These are phyloP conservation scores for Silene vulgaris DNA, from an alignment of 179 eudicot genomes.

Conservation along the genomic window DNA sequence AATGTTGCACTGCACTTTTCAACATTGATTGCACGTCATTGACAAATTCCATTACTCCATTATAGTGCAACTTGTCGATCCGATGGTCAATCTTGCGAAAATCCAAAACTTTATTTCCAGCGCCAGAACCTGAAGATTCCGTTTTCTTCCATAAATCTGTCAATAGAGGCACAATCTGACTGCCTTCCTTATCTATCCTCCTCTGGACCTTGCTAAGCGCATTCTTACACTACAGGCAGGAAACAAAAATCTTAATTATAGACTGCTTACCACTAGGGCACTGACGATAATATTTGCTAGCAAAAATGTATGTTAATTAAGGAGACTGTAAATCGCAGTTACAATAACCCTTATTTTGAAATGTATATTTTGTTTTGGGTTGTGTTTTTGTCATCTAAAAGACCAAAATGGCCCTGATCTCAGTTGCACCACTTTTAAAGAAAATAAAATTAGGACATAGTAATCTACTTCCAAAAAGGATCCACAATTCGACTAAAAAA, in stretches of 20 bases:
- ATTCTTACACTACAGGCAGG: slow-evolving; percentile 67
- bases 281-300: neutral
- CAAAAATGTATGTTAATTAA: neutral
- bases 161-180: slow-evolving; percentile 72
- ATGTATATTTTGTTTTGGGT: neutral
- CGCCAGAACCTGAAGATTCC: slow-evolving; percentile 50
- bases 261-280: slow-evolving; percentile 1
- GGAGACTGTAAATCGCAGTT: slow-evolving; percentile 3
- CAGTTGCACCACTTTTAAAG: neutral
- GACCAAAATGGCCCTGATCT: neutral
- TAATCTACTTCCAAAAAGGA: neutral
- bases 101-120: slow-evolving; percentile 53
- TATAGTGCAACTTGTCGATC: slow-evolving; percentile 61
- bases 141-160: slow-evolving; percentile 76
- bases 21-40: slow-evolving; percentile 79
- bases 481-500: neutral
- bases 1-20: slow-evolving; percentile 66
- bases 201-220: slow-evolving; percentile 69
- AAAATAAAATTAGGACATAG: neutral
- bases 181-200: slow-evolving; percentile 83
- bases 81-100: slow-evolving; percentile 63
- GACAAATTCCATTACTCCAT: slow-evolving; percentile 71
- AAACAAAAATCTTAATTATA: slow-evolving; percentile 1
- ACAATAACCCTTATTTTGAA: neutral
- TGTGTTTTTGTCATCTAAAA: neutral